A percentile compares a stretch with the other conserved stretches of the same genome.
These are phyloP conservation scores for Yarrowia sp. DNA, from an alignment of 805 yeast species.

Conservation along the genomic window DNA sequence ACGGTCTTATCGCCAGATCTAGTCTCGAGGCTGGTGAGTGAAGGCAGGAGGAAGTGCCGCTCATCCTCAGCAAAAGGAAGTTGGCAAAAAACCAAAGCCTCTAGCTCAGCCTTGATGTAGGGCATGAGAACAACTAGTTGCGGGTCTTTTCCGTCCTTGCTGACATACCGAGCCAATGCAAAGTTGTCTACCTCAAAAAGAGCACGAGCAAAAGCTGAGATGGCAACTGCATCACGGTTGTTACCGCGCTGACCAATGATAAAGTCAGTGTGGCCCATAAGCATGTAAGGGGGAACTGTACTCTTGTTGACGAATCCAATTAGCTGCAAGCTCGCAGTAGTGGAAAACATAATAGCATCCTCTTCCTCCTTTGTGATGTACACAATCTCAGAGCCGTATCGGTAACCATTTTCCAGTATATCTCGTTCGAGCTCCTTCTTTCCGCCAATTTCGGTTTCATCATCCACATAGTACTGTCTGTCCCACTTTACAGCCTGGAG, in stretches of 20 bases:
- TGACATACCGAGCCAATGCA: conserved; percentile 64
- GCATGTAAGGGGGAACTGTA: conserved; percentile 52
- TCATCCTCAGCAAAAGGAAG: conserved; percentile 78
- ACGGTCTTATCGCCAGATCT: conserved; percentile 38
- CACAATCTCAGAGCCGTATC: conserved; percentile 59
- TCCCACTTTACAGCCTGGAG: conserved; percentile 21
- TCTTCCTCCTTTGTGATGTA: conserved; percentile 48
- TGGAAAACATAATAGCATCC: conserved; percentile 42
- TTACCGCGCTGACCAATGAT: conserved; percentile 46
- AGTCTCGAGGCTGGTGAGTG: conserved; percentile 43
- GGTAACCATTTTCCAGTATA: conserved; percentile 56
- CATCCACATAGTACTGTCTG: conserved; percentile 30
- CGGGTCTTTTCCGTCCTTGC: conserved; percentile 35
- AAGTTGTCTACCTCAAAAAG: conserved; percentile 46
- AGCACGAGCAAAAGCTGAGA: conserved; percentile 51
- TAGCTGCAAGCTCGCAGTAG: conserved; percentile 57
- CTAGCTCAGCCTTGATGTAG: conserved; percentile 34
- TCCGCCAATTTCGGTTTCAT: conserved; percentile 34
- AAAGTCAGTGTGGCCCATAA: conserved; percentile 54
- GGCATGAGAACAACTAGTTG: conserved; percentile 57
- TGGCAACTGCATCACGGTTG: conserved; percentile 42
- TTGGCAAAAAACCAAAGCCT: conserved; percentile 47
- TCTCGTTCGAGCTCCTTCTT: conserved; percentile 40
- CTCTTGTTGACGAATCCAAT: conserved; percentile 53
- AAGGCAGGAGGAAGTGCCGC: conserved; percentile 46